These are phyloP conservation scores for Nidularia pulvinata DNA, from an alignment of 768 basidiomycete species.

Conservation along the genomic window DNA sequence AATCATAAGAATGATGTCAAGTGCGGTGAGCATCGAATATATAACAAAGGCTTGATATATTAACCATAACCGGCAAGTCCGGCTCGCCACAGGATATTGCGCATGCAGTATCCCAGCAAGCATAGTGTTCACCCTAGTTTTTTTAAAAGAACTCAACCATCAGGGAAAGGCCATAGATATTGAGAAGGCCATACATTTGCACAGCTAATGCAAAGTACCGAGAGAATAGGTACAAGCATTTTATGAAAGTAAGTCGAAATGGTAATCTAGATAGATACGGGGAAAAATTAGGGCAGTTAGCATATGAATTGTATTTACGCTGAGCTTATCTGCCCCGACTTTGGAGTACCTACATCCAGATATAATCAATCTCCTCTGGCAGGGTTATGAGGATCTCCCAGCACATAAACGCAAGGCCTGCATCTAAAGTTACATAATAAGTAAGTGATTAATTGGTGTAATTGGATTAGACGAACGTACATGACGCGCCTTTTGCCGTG, in stretches of 20 bases:
- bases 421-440: slow-evolving; percentile 3
- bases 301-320: too few species aligned
- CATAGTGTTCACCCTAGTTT: slow-evolving; percentile 6
- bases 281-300: too few species aligned
- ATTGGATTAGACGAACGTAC: slow-evolving; percentile 4
- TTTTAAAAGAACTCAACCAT: neutral
- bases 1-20: slow-evolving; percentile 12
- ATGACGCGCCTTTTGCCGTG: slow-evolving; percentile 10
- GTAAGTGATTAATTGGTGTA: neutral
- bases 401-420: slow-evolving; percentile 6
- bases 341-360: slow-evolving; percentile 8
- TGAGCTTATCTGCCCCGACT: too few species aligned
- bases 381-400: slow-evolving; percentile 11
- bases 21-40: slow-evolving; percentile 7
- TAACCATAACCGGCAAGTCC: slow-evolving; percentile 9
- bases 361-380: slow-evolving; percentile 10
- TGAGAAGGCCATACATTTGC: slow-evolving; percentile 7
- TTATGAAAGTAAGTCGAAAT: slow-evolving; percentile 9
- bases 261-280: slow-evolving; percentile 3
- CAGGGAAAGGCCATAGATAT: too few species aligned
- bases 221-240: slow-evolving; percentile 12
- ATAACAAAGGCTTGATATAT: slow-evolving; percentile 9
- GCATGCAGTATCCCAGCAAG: slow-evolving; percentile 4
- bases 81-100: slow-evolving; percentile 7
- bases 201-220: slow-evolving; percentile 12